A percentile compares a stretch with the other conserved stretches of the same genome.
Conservation (phyloP, 768 basidiomycete genomes). For the Gymnopilus dilepis region DNA sequence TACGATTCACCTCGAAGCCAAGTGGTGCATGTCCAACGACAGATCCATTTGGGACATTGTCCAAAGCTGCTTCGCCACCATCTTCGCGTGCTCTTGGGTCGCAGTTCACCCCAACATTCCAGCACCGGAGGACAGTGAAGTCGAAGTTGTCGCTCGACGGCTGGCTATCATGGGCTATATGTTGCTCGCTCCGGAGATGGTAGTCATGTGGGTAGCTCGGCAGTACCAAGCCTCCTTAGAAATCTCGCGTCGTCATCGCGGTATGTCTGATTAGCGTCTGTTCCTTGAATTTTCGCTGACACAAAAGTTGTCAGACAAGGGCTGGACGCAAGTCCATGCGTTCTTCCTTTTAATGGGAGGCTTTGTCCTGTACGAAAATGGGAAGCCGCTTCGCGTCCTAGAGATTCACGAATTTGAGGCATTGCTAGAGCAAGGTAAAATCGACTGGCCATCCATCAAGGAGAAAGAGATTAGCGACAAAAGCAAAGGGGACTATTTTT, state of each 20-base stretch:
- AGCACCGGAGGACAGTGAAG: slow-evolving; percentile 8
- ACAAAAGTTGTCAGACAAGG: background rate
- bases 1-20: too few relatives aligned
- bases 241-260: slow-evolving; percentile 4
- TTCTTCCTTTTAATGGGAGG: slow-evolving; percentile 29
- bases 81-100: slow-evolving; percentile 30
- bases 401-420: slow-evolving; percentile 14
- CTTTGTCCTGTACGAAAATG: slow-evolving; percentile 29
- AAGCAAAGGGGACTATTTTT: slow-evolving; percentile 39
- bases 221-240: slow-evolving; percentile 14
- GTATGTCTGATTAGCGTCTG: background rate
- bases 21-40: too few relatives aligned
- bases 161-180: slow-evolving; percentile 17
- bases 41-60: slow-evolving; percentile 25
- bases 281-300: too few relatives aligned
- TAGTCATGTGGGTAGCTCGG: slow-evolving; percentile 21
- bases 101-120: slow-evolving; percentile 28
- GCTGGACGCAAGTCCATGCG: slow-evolving; percentile 23
- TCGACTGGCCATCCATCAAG: slow-evolving; percentile 25
- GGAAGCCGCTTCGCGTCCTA: background rate
- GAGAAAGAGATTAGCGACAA: slow-evolving; percentile 28
- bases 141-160: slow-evolving; percentile 4
- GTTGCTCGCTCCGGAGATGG: slow-evolving; percentile 21
- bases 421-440: slow-evolving; percentile 17
- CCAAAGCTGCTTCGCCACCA: slow-evolving; percentile 25